A percentile compares a stretch with the other conserved stretches of the same genome.
Evolutionary conservation across 257 asterid genomes (phyloP).

Genomic region (Solanum peruvianum): DNA sequence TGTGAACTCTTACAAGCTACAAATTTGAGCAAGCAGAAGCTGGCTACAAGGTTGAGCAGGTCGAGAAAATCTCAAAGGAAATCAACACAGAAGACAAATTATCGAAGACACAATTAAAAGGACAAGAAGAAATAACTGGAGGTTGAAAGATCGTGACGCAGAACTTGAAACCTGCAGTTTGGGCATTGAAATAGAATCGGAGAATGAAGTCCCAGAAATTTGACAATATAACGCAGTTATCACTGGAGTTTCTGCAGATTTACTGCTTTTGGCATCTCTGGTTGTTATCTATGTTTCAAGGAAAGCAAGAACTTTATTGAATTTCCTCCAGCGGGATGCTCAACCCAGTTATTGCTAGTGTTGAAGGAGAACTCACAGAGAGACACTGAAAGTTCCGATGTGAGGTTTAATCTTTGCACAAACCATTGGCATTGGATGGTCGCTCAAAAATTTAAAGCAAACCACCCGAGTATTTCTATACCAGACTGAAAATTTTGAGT

Average conservation of each 20-base stretch:
- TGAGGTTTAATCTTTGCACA: not conserved
- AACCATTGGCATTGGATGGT: not conserved
- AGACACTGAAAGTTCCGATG: not conserved
- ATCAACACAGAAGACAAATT: not conserved
- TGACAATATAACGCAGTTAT: not conserved
- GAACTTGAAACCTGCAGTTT: not conserved
- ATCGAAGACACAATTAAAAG: not conserved
- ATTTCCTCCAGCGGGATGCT: not conserved
- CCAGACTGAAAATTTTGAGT: too few relatives aligned
- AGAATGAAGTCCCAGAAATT: conserved; percentile 2
- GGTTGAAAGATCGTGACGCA: not conserved
- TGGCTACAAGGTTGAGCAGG: not conserved
- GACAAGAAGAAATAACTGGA: conserved; percentile 1
- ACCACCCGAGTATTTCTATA: not conserved
- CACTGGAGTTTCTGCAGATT: conserved; percentile 9
- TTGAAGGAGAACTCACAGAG: not conserved
- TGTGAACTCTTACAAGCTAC: not conserved
- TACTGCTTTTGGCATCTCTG: conserved; percentile 15
- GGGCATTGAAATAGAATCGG: not conserved
- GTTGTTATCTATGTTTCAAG: conserved; percentile 13
- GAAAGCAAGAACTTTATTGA: conserved; percentile 7
- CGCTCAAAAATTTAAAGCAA: not conserved
- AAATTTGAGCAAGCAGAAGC: conserved; percentile 3
- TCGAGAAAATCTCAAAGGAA: not conserved
- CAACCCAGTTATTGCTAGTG: not conserved